Evolutionary conservation across 192 early-diverging fungal genomes (phyloP).

Genomic region (Entophlyctis luteolus): DNA sequence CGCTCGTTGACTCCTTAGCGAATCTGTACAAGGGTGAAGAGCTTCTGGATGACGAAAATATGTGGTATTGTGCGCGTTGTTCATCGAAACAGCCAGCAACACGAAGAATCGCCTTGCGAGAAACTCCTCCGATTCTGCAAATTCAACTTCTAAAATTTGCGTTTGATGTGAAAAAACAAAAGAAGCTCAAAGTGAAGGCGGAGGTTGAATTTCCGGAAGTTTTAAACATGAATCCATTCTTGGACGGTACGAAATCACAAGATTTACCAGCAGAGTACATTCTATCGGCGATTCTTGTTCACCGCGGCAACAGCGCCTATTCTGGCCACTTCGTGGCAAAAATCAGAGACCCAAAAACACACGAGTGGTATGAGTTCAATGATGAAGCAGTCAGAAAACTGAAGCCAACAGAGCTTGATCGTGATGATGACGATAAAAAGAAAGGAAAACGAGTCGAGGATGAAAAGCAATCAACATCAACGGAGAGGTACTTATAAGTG

Average conservation of each 20-base stretch:
- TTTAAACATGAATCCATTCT: slow-evolving; percentile 4
- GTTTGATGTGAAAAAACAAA: slow-evolving; percentile 18
- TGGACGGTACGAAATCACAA: neutral
- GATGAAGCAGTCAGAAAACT: slow-evolving; percentile 1
- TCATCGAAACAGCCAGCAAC: slow-evolving; percentile 18
- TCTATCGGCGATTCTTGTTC: neutral
- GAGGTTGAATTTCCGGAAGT: slow-evolving; percentile 9
- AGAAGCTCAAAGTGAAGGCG: slow-evolving; percentile 20
- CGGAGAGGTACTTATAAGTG: neutral
- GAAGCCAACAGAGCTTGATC: neutral
- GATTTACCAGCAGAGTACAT: neutral
- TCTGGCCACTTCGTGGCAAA: slow-evolving; percentile 13
- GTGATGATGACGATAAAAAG: neutral
- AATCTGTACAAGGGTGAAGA: slow-evolving; percentile 67
- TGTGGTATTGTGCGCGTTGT: slow-evolving; percentile 48
- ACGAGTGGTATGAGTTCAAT: slow-evolving; percentile 7
- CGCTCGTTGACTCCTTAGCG: neutral
- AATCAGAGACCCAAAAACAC: neutral
- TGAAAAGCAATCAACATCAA: neutral
- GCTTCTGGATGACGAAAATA: slow-evolving; percentile 76
- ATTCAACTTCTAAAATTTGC: slow-evolving; percentile 26
- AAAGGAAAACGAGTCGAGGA: neutral
- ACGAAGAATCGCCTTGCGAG: neutral
- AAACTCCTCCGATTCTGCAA: slow-evolving; percentile 16
- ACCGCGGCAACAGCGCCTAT: slow-evolving; percentile 16